A percentile compares a stretch with the other conserved stretches of the same genome.
Evolutionary conservation across 2,329 filamentous ascomycete species (phyloP).

Genomic region (Chrysosporium keratinophilum): DNA sequence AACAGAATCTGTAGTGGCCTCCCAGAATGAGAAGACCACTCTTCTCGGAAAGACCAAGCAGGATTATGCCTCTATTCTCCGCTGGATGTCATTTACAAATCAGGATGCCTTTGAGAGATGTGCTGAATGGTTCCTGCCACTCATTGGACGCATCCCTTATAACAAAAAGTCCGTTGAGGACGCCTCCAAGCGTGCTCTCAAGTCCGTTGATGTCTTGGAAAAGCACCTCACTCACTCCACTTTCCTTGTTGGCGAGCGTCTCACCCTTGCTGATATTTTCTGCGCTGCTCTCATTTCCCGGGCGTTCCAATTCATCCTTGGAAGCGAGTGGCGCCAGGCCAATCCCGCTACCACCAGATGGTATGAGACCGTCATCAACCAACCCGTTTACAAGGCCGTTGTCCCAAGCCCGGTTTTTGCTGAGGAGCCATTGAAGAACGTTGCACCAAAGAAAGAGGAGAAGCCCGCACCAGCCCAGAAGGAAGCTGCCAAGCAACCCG

Average conservation of each 20-base stretch:
- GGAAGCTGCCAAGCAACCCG: constrained; percentile 43
- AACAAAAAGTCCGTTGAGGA: constrained; percentile 98
- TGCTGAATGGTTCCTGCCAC: constrained; percentile 73
- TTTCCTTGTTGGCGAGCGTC: constrained; percentile 93
- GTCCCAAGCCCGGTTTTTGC: constrained; percentile 65
- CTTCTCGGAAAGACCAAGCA: constrained; percentile 99
- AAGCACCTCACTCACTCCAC: constrained; percentile 85
- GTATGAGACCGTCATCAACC: constrained; percentile 89
- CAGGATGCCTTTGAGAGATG: constrained; percentile 65
- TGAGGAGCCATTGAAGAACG: constrained; percentile 66
- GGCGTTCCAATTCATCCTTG: constrained; percentile 89
- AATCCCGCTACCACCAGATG: constrained; percentile 84
- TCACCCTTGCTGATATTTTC: constrained; percentile 94
- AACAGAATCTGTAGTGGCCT: constrained; percentile 58
- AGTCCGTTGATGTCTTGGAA: constrained; percentile 65
- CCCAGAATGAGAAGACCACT: constrained; percentile 99
- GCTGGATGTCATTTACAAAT: constrained; percentile 98
- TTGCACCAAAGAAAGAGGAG: constrained; percentile 60
- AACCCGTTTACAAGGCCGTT: constrained; percentile 78
- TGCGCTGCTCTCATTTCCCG: constrained; percentile 65
- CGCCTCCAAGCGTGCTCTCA: constrained; percentile 55
- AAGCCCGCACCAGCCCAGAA: constrained; percentile 43
- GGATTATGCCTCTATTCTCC: constrained; percentile 96
- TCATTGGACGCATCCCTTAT: constrained; percentile 72
- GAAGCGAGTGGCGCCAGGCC: constrained; percentile 72